Conservation (phyloP, 768 basidiomycete species). For the Lactarius deliciosus region DNA sequence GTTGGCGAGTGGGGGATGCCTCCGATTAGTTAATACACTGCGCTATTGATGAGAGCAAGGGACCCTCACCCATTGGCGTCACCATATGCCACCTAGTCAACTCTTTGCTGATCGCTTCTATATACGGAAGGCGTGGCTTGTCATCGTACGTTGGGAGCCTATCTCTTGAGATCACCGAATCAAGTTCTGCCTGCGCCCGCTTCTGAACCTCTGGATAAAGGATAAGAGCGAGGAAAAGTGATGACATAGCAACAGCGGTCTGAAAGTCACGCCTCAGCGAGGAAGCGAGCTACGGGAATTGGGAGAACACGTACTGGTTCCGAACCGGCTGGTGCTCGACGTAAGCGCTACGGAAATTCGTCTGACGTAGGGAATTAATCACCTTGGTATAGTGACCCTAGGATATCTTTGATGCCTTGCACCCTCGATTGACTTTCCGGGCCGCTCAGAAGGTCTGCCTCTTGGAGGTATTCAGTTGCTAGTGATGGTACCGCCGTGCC, state of each 20-base stretch:
- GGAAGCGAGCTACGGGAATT: neutral
- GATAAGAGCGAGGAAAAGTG: slow-evolving; percentile 35
- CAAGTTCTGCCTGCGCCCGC: slow-evolving; percentile 32
- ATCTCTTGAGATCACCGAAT: slow-evolving; percentile 29
- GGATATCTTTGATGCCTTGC: neutral
- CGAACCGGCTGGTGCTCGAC: neutral
- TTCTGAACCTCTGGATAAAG: slow-evolving; percentile 32
- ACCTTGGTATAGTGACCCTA: slow-evolving; percentile 1
- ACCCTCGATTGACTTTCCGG: neutral
- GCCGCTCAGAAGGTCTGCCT: neutral
- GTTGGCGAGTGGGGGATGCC: slow-evolving; percentile 29
- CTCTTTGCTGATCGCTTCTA: slow-evolving; percentile 30
- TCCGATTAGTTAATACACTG: neutral
- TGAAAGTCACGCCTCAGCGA: neutral
- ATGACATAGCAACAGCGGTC: slow-evolving; percentile 21
- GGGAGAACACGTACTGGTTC: neutral
- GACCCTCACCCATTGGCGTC: slow-evolving; percentile 24
- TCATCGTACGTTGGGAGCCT: neutral
- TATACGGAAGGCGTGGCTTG: slow-evolving; percentile 16
- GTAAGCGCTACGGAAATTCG: neutral
- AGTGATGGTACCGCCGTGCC: slow-evolving; percentile 1
- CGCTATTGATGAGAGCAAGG: neutral
- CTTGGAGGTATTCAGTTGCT: neutral
- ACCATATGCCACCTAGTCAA: slow-evolving; percentile 30
- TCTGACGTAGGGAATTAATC: neutral